phyloP scores from a whole-genome alignment of 805 yeast genomes.

The Kuraishia borneana region DNA sequence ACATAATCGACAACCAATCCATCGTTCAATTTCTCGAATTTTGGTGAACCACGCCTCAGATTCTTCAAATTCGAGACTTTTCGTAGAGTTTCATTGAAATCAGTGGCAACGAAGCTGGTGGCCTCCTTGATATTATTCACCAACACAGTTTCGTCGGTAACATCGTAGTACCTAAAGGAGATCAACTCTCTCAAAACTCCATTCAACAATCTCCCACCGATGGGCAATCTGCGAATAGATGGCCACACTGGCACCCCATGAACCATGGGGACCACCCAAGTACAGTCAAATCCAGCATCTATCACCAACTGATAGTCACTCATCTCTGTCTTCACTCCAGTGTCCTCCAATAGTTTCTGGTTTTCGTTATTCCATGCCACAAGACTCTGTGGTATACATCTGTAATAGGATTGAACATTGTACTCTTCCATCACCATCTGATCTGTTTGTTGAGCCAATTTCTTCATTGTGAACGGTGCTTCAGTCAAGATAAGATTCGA shows the following conservation, averaged over 20 bases:
- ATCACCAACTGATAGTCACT: slow-evolving; percentile 67
- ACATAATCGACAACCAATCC: slow-evolving; percentile 53
- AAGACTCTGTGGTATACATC: slow-evolving; percentile 51
- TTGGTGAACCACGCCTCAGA: neutral
- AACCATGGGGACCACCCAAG: slow-evolving; percentile 79
- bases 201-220: slow-evolving; percentile 80
- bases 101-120: slow-evolving; percentile 55
- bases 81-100: slow-evolving; percentile 28
- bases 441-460: slow-evolving; percentile 73
- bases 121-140: slow-evolving; percentile 80
- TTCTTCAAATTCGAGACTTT: slow-evolving; percentile 14
- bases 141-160: slow-evolving; percentile 79
- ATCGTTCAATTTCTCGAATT: slow-evolving; percentile 6
- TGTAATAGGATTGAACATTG: slow-evolving; percentile 60
- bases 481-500: slow-evolving; percentile 66
- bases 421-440: slow-evolving; percentile 92
- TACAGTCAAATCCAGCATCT: slow-evolving; percentile 81
- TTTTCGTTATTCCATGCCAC: slow-evolving; percentile 45
- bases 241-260: slow-evolving; percentile 68
- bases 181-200: slow-evolving; percentile 77
- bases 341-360: slow-evolving; percentile 11
- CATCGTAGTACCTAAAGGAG: slow-evolving; percentile 86
- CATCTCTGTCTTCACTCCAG: slow-evolving; percentile 8
- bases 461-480: slow-evolving; percentile 72
- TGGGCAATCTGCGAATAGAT: slow-evolving; percentile 67